phyloP scores from a whole-genome alignment of 495 filamentous ascomycete genomes.

The Daldinia vernicosa region DNA sequence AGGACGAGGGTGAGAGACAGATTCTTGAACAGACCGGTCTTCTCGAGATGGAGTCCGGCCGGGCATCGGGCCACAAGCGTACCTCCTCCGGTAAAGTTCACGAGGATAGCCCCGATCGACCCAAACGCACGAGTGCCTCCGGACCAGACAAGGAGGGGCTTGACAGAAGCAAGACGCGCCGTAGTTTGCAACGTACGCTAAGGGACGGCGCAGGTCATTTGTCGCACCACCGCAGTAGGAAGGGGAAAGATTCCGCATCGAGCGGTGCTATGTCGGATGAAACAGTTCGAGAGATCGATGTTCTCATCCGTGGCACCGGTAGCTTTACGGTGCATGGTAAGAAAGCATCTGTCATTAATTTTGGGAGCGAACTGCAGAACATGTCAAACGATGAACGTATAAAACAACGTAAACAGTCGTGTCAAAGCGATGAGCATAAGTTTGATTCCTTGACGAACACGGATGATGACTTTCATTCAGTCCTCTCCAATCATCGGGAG shows the following conservation, averaged over 20 bases:
- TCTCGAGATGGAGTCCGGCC: constrained; percentile 43
- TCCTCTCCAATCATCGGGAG: constrained; percentile 45
- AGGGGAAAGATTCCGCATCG: constrained; percentile 77
- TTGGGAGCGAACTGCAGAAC: constrained; percentile 86
- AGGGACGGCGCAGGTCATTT: constrained; percentile 76
- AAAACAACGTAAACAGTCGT: constrained; percentile 53
- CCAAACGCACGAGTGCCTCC: constrained; percentile 35
- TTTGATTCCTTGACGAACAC: constrained; percentile 33
- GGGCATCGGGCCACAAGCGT: constrained; percentile 44
- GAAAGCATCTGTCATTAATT: constrained; percentile 94
- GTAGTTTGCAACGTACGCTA: constrained; percentile 93
- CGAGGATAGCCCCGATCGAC: constrained; percentile 48
- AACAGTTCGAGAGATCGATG: constrained; percentile 65
- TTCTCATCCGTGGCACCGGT: constrained; percentile 77
- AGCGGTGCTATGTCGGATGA: constrained; percentile 71
- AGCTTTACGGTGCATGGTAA: constrained; percentile 98
- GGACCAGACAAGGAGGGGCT: constrained; percentile 50
- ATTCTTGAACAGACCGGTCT: constrained; percentile 63
- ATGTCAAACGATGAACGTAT: constrained; percentile 82
- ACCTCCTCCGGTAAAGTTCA: constrained; percentile 44
- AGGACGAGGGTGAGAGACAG: constrained; percentile 59
- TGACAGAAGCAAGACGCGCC: constrained; percentile 73
- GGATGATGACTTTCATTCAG: constrained; percentile 52
- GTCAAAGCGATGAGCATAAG: constrained; percentile 46
- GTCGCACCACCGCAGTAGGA: constrained; percentile 74